A percentile compares a stretch with the other conserved stretches of the same genome.
phyloP scores from a whole-genome alignment of 441 rosid genomes.

The Brassica balearica region DNA sequence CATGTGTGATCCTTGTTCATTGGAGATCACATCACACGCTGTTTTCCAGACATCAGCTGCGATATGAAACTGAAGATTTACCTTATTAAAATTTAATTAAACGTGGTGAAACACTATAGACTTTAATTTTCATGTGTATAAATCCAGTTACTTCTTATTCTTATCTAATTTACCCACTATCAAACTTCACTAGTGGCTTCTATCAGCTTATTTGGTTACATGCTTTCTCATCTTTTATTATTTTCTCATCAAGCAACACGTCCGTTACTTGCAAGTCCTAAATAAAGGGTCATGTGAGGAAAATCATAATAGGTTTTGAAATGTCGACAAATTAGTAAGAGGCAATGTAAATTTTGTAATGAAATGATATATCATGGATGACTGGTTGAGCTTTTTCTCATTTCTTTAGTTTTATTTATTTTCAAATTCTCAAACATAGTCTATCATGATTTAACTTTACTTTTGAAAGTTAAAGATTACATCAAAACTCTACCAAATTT shows the following conservation, averaged over 20 bases:
- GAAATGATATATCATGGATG: not conserved
- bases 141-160: not conserved
- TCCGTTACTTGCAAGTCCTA: not conserved
- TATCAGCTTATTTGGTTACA: no score
- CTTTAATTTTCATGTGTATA: not conserved
- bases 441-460: not conserved
- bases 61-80: no score
- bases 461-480: not conserved
- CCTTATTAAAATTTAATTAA: no score
- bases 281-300: not conserved
- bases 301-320: not conserved
- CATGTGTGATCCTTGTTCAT: no score
- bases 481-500: not conserved
- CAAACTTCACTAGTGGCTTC: no score
- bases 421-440: not conserved
- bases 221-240: no score
- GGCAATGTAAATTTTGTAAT: not conserved
- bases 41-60: no score
- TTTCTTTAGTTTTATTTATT: not conserved
- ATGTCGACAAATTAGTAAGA: not conserved
- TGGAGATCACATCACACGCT: no score
- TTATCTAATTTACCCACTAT: no score
- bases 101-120: no score
- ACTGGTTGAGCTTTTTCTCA: not conserved
- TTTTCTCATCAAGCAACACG: no score